A percentile compares a stretch with the other conserved stretches of the same genome.
Conservation (phyloP, 768 basidiomycete genomes). For the Termitomyces sp. region DNA sequence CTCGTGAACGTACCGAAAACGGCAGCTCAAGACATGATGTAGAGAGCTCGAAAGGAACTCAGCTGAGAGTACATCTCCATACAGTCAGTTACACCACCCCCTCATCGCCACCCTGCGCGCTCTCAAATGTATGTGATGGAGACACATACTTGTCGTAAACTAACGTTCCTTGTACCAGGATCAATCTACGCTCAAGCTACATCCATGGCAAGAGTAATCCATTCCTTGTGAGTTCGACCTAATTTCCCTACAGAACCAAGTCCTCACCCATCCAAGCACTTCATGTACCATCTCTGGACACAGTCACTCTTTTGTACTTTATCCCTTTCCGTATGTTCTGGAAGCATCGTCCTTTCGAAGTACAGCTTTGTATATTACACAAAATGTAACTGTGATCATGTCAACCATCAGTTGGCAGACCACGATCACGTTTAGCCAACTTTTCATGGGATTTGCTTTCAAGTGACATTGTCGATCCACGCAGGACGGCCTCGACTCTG, state of each 20-base stretch:
- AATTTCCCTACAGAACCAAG: background rate
- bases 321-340: background rate
- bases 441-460: too few species aligned
- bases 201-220: background rate
- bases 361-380: background rate
- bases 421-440: too few species aligned
- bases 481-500: too few species aligned
- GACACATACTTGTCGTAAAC: background rate
- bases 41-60: conserved; percentile 11
- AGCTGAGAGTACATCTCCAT: conserved; percentile 11
- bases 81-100: conserved; percentile 5
- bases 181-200: background rate
- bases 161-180: background rate
- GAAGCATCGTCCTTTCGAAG: background rate
- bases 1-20: conserved; percentile 26
- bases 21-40: conserved; percentile 5
- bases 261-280: background rate
- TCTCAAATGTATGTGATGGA: background rate
- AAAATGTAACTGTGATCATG: background rate
- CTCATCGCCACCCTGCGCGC: background rate
- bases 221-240: background rate
- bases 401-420: too few species aligned
- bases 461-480: too few species aligned
- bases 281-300: background rate
- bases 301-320: background rate